These are phyloP conservation scores for Cytospora piceae DNA, from an alignment of 2,329 filamentous ascomycete genomes.

Conservation along the genomic window DNA sequence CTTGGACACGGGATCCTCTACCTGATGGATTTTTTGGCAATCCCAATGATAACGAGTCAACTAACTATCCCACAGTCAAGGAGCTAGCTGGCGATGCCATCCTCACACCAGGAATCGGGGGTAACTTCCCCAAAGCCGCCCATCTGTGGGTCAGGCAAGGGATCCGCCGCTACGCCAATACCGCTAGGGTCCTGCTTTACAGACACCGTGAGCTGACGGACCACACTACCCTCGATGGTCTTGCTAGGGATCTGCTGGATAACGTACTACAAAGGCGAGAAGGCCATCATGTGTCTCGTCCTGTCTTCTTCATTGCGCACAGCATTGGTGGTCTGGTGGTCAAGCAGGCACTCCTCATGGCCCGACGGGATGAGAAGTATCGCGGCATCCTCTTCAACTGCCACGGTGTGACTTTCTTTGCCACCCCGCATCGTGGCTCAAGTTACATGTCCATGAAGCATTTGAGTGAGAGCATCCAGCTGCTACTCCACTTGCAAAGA, in stretches of 20 bases:
- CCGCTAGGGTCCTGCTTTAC: conserved; percentile 56
- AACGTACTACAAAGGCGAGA: conserved; percentile 44
- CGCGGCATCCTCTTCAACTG: conserved; percentile 57
- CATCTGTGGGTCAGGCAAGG: conserved; percentile 59
- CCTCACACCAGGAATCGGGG: conserved; percentile 40
- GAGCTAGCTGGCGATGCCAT: conserved; percentile 39
- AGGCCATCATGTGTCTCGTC: conserved; percentile 45
- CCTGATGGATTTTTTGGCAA: conserved; percentile 51
- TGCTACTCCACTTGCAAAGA: conserved; percentile 54
- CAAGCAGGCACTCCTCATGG: conserved; percentile 59
- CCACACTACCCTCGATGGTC: conserved; percentile 46
- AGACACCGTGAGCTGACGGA: conserved; percentile 50
- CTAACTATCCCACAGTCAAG: conserved; percentile 38
- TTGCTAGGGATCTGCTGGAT: conserved; percentile 53
- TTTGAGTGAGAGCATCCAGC: conserved; percentile 58
- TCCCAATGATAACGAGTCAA: conserved; percentile 35
- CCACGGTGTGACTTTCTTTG: conserved; percentile 64
- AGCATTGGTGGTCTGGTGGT: conserved; percentile 64
- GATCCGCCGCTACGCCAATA: conserved; percentile 51
- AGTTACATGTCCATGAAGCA: conserved; percentile 64
- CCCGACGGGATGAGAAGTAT: conserved; percentile 44
- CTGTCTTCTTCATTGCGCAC: conserved; percentile 64
- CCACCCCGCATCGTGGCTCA: conserved; percentile 65
- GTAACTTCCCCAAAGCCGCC: conserved; percentile 38
- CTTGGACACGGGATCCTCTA: conserved; percentile 56